Percentiles rank a stretch among this genome's conserved stretches.
These are phyloP conservation scores for Nicotiana knightiana DNA, from an alignment of 257 asterid genomes.

Conservation along the genomic window DNA sequence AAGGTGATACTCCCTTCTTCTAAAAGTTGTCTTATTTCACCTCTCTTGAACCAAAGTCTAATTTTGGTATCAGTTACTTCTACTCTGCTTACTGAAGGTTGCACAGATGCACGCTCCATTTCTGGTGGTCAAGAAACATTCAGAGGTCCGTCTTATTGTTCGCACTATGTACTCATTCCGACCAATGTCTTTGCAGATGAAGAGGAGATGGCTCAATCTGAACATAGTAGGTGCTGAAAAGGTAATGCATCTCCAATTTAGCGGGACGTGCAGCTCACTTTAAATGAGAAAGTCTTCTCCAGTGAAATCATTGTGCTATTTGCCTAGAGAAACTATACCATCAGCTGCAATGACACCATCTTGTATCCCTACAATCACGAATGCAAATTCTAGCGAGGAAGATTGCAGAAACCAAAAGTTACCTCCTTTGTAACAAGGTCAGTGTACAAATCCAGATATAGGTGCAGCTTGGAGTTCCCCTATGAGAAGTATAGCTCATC, in stretches of 20 bases:
- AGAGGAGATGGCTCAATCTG: no score
- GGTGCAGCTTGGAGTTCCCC: no score
- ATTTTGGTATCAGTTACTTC: no score
- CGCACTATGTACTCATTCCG: neutral
- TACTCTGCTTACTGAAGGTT: no score
- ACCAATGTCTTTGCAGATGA: neutral
- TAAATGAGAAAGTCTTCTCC: no score
- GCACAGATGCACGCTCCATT: constrained; percentile 5
- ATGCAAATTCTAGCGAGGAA: neutral
- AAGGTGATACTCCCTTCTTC: no score
- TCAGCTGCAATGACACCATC: neutral
- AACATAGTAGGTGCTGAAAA: neutral
- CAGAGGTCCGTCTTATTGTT: neutral
- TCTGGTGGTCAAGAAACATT: constrained; percentile 8
- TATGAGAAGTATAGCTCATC: no score
- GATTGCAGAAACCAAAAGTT: constrained; percentile 16
- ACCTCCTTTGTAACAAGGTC: neutral
- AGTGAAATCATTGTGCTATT: no score
- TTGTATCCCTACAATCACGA: neutral
- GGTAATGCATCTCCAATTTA: neutral
- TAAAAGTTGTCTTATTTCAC: no score
- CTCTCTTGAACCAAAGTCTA: no score
- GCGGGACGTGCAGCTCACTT: neutral
- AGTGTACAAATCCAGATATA: neutral
- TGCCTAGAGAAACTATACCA: neutral